A percentile compares a stretch with the other conserved stretches of the same genome.
Evolutionary conservation across 2,329 filamentous ascomycete genomes (phyloP).

Genomic region (Fusarium hainanense): DNA sequence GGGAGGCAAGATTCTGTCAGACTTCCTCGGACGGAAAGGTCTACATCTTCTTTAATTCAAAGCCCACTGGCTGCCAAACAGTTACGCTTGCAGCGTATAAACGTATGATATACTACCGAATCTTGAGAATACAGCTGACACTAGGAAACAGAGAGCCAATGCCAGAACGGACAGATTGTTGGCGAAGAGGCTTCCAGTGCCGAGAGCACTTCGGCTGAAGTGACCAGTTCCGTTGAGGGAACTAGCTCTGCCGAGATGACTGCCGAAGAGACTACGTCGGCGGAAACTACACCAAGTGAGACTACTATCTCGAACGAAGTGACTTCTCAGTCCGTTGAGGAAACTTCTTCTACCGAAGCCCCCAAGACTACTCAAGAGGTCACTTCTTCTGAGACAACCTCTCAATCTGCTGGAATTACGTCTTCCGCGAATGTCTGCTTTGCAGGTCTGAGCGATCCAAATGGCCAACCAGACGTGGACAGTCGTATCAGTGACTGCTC

Average conservation of each 20-base stretch:
- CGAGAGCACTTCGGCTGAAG: not conserved
- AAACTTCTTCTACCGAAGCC: not conserved
- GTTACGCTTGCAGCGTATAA: conserved; percentile 2
- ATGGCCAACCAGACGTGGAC: conserved; percentile 1
- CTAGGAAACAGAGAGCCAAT: not conserved
- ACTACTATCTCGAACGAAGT: not conserved
- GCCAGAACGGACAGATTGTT: conserved; percentile 19
- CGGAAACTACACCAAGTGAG: not conserved
- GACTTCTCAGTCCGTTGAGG: not conserved
- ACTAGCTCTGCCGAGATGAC: not conserved
- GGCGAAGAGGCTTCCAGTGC: not conserved
- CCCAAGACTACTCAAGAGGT: not conserved
- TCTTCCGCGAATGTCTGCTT: not conserved
- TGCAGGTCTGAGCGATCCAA: not conserved
- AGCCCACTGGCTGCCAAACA: not conserved
- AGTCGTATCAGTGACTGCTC: conserved; percentile 19
- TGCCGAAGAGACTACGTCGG: not conserved
- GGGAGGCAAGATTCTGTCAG: conserved; percentile 7
- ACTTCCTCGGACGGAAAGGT: not conserved
- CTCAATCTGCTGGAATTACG: not conserved
- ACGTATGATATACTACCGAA: not conserved
- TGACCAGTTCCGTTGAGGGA: not conserved
- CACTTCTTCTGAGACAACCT: not conserved
- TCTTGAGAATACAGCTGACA: not conserved
- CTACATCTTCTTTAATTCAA: not conserved